Evolutionary conservation across 805 yeast species (phyloP), one percentile per base, ranked within the genome.

Genomic region (Barnettozyma botsteinii): DNA sequence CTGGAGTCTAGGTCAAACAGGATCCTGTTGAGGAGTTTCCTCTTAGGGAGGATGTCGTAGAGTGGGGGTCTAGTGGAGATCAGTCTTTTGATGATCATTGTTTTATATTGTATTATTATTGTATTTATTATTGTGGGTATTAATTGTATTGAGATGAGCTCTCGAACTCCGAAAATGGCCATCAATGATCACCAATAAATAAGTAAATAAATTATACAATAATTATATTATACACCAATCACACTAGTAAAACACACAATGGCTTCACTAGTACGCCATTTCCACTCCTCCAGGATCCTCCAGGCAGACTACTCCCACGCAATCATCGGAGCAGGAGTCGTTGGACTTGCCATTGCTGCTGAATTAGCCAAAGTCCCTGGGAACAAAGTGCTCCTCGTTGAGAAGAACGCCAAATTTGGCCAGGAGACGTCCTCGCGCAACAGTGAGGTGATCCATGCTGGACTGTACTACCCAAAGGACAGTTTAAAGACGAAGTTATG

Each of bases 361-460:
- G 81, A 82, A 48, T 64, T 88, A 24, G 64, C 77, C 31, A 60
- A 65, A 37, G 52, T 59, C 4, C 47, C 68, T n/a, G 58, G 67
- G 5, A 72, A 72, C 41, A 63, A 62, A 5, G 87, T 87, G 0
- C 58, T 84, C 1, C 56, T 89, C 9, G 57, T 88, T 2, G 97
- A 88, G 51, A 77, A 82, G 52, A 77, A 87, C 56, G 58, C 62
- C 1, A 66, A 67, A 26, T 57, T 77, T 35, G 96, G 96, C 2
- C 72, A 74, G 49, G 96, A 88, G 52, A 86, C 95, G 0, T 81
- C 94, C 6, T 73, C 91, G n/a, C 67, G 96, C 38, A 88, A 88
- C 65, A 84, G 95, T 2, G 97, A 89, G 55, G 97, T 89, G 20
- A 81, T 88, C 19, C 97, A 88, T 61, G 95, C 95, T 0, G 96